A percentile compares a stretch with the other conserved stretches of the same genome.
Conservation (phyloP, 352 stramenopile genomes). For the Hyaloperonospora brassicae region DNA sequence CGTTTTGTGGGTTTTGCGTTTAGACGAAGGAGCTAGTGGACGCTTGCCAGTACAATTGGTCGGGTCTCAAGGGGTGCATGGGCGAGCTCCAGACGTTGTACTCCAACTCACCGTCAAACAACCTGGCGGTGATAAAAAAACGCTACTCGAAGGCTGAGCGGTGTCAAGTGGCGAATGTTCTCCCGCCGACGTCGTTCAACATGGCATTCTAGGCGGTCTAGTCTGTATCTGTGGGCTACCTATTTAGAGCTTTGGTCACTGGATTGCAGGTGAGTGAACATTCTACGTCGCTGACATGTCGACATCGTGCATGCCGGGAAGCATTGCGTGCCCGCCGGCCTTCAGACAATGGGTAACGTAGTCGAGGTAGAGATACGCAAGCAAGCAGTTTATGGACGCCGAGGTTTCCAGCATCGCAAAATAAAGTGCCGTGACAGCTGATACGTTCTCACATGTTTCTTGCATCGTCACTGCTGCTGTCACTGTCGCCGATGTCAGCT, state of each 20-base stretch:
- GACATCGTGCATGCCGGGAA: constrained; percentile 11
- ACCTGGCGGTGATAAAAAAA: constrained; percentile 84
- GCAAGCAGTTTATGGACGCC: constrained; percentile 15
- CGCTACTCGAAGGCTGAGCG: constrained; percentile 81
- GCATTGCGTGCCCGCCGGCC: constrained; percentile 21
- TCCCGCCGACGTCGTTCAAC: constrained; percentile 67
- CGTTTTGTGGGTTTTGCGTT: constrained; percentile 4
- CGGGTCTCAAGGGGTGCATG: constrained; percentile 78
- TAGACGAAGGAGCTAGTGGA: constrained; percentile 80
- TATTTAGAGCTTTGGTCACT: constrained; percentile 46
- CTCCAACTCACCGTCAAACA: constrained; percentile 72
- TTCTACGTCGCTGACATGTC: constrained; percentile 14
- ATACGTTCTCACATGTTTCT: constrained; percentile 12
- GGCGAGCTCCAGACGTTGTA: constrained; percentile 72
- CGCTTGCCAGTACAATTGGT: constrained; percentile 68
- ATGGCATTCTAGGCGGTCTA: constrained; percentile 68
- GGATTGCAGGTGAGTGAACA: constrained; percentile 19
- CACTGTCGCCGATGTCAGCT: constrained; percentile 5
- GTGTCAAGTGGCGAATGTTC: constrained; percentile 65
- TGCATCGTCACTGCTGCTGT: constrained; percentile 10
- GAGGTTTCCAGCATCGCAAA: constrained; percentile 18
- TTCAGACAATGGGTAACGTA: constrained; percentile 27
- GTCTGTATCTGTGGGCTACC: constrained; percentile 37
- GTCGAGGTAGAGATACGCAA: constrained; percentile 27
- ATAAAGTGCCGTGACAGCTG: constrained; percentile 8